Evolutionary conservation across 2,329 filamentous ascomycete species (phyloP).

Genomic region (Penicillium italicum): DNA sequence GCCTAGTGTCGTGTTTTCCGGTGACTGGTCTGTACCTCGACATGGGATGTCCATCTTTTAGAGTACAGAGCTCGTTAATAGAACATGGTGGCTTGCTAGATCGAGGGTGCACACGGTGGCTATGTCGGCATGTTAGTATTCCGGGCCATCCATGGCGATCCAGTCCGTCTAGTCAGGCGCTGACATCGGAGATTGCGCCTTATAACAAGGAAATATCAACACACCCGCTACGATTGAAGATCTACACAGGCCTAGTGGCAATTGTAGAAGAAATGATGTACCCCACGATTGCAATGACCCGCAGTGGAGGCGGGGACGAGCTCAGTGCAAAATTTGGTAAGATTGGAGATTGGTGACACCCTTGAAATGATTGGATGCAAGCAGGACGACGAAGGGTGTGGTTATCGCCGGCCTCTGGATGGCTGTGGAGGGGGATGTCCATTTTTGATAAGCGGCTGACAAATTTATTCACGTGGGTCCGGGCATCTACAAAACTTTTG

Average conservation of each 20-base stretch:
- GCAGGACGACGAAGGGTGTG: not conserved
- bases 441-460: conserved; percentile 7
- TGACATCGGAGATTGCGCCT: not conserved
- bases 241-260: conserved; percentile 12
- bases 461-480: not conserved
- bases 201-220: not conserved
- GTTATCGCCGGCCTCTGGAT: conserved; percentile 23
- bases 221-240: conserved; percentile 1
- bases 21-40: conserved; percentile 20
- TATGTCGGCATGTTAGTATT: conserved; percentile 9
- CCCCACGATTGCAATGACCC: conserved; percentile 21
- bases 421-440: conserved; percentile 9
- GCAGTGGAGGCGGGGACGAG: conserved; percentile 15
- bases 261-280: conserved; percentile 9
- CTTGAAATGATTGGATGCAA: conserved; percentile 16
- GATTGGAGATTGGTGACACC: conserved; percentile 1
- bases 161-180: not conserved
- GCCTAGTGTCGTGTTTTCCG: conserved; percentile 25
- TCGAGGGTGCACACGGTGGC: not conserved
- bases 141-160: not conserved
- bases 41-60: conserved; percentile 15
- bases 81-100: not conserved
- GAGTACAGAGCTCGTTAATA: not conserved
- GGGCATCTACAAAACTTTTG: too few relatives aligned
- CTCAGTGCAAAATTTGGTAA: not conserved